Evolutionary conservation across 805 yeast species (phyloP).

Genomic region (Saccharomycopsis oosterbeekiorum): DNA sequence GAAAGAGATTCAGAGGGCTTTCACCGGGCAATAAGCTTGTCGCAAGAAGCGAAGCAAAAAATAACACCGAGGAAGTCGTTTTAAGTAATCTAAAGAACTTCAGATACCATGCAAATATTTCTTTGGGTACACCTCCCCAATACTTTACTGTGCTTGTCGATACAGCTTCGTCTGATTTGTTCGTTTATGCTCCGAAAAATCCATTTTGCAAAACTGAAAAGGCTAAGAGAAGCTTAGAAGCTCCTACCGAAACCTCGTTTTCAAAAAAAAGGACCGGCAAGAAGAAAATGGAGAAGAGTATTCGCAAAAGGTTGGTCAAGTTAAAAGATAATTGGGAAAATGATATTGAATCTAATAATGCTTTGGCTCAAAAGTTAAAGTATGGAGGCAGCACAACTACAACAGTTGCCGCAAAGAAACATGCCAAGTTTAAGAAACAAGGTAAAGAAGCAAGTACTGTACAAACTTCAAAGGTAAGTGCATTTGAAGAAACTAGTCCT

Average conservation of each 20-base stretch:
- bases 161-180: constrained; percentile 41
- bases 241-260: not conserved
- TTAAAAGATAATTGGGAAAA: not conserved
- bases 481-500: not conserved
- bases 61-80: not conserved
- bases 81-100: constrained; percentile 24
- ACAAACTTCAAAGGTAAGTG: not conserved
- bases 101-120: constrained; percentile 36
- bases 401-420: not conserved
- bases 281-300: not conserved
- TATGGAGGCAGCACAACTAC: no score
- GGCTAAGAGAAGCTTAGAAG: not conserved
- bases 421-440: not conserved
- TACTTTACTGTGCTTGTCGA: constrained; percentile 34
- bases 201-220: constrained; percentile 2
- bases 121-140: constrained; percentile 31
- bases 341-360: not conserved
- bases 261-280: not conserved
- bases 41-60: not conserved
- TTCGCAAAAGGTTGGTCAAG: not conserved
- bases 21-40: not conserved
- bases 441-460: not conserved
- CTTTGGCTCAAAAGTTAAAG: not conserved
- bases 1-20: not conserved
- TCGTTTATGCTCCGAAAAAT: constrained; percentile 26